Percentiles rank a stretch among this genome's conserved stretches.
Conservation (phyloP, 495 filamentous ascomycete species). For the Poronia punctata region DNA sequence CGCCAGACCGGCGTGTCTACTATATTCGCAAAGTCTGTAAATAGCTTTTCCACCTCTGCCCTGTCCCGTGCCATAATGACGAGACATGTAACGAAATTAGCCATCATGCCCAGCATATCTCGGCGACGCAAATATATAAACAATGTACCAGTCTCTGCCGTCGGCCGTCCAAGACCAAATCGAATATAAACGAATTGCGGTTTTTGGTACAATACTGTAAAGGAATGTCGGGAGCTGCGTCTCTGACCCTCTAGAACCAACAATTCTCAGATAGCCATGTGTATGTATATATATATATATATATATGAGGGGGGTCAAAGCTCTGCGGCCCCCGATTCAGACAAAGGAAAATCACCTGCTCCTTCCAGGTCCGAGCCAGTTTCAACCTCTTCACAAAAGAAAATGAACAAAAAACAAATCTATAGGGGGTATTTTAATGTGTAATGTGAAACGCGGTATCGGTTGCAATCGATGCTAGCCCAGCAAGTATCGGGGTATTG, state of each 20-base stretch:
- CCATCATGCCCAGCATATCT: no score
- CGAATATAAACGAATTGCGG: not conserved
- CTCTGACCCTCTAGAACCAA: not conserved
- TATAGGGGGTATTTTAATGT: conserved; percentile 39
- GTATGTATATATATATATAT: not conserved
- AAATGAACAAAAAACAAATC: conserved; percentile 28
- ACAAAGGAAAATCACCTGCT: conserved; percentile 29
- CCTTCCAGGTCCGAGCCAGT: conserved; percentile 14
- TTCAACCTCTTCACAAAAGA: conserved; percentile 20
- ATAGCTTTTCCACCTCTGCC: conserved; percentile 2
- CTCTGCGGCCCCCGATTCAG: conserved; percentile 13
- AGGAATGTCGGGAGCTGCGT: not conserved
- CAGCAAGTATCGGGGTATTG: conserved; percentile 21
- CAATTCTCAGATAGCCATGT: conserved; percentile 1
- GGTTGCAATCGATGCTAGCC: conserved; percentile 17
- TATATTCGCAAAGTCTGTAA: not conserved
- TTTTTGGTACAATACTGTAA: conserved; percentile 9
- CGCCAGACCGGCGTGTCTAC: conserved; percentile 5
- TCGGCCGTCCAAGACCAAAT: no score
- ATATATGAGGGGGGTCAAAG: not conserved
- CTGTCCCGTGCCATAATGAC: no score
- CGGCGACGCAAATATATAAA: no score
- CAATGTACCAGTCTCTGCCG: no score
- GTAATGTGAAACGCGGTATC: conserved; percentile 22
- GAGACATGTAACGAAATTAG: conserved; percentile 1